Conservation (phyloP, 345 rosid genomes). For the Camelina laxa region DNA sequence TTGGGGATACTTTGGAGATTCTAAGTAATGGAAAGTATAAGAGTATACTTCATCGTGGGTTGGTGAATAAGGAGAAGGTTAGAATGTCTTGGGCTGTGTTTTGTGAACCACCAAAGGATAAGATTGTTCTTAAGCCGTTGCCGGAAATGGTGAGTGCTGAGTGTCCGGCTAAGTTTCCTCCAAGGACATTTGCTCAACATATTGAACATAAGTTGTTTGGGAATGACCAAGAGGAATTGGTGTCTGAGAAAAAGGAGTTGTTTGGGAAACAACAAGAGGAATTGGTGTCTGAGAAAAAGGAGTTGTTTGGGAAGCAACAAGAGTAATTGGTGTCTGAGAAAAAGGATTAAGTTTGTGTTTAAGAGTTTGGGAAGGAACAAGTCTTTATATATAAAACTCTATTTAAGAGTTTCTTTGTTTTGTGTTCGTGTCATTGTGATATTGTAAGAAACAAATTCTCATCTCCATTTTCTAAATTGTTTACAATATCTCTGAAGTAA, state of each 20-base stretch:
- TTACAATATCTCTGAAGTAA: neutral
- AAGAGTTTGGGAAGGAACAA: neutral
- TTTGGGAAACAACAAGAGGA: no score
- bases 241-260: constrained; percentile 21
- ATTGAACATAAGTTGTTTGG: constrained; percentile 79
- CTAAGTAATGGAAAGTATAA: constrained; percentile 91
- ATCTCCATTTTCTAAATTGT: neutral
- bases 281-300: no score
- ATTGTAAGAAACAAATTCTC: neutral
- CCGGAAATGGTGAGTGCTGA: constrained; percentile 65
- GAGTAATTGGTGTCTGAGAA: constrained; percentile 8
- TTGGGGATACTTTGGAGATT: constrained; percentile 92
- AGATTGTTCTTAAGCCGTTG: constrained; percentile 83
- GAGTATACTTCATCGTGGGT: constrained; percentile 91
- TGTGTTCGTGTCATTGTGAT: neutral
- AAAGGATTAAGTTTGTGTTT: neutral
- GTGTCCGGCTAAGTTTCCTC: constrained; percentile 82
- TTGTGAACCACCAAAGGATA: constrained; percentile 95
- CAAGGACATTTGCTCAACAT: constrained; percentile 91
- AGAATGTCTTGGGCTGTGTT: constrained; percentile 98
- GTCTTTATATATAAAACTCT: constrained; percentile 3
- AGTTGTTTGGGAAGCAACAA: no score
- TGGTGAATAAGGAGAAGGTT: constrained; percentile 94
- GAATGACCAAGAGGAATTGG: constrained; percentile 57
- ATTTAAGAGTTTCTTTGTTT: constrained; percentile 1